Evolutionary conservation across 345 rosid species (phyloP).

Genomic region (Camelina neglecta): DNA sequence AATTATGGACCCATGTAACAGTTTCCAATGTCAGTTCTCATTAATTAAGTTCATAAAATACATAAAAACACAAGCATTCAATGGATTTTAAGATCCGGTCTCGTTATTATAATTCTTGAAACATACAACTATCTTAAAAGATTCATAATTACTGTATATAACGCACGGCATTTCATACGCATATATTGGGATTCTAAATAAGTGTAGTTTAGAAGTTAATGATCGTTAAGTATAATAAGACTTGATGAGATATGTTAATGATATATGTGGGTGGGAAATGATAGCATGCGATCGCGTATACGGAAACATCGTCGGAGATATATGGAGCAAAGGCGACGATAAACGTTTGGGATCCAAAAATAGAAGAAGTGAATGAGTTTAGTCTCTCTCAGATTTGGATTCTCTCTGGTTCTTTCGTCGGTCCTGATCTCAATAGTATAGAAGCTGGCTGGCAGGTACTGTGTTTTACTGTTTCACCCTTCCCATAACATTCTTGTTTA

Average conservation of each 20-base stretch:
- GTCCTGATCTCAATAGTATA: constrained; percentile 97
- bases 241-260: not conserved
- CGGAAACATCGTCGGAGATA: constrained; percentile 63
- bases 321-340: constrained; percentile 94
- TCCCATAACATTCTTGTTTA: not conserved
- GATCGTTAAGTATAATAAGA: not conserved
- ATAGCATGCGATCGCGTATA: constrained; percentile 97
- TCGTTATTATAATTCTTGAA: constrained; percentile 37
- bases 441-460: constrained; percentile 99
- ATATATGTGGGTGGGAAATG: constrained; percentile 20
- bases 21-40: constrained; percentile 38
- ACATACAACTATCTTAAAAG: constrained; percentile 11
- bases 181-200: constrained; percentile 35
- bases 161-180: not conserved
- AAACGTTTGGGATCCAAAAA: constrained; percentile 95
- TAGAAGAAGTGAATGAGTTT: constrained; percentile 86
- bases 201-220: constrained; percentile 15
- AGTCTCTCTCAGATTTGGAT: constrained; percentile 98
- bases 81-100: constrained; percentile 43
- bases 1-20: constrained; percentile 42
- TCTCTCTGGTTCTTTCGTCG: constrained; percentile 93
- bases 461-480: constrained; percentile 17
- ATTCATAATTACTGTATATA: not conserved
- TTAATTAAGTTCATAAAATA: constrained; percentile 13
- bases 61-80: constrained; percentile 41